phyloP scores from a whole-genome alignment of 2,329 filamentous ascomycete genomes.

The Colletotrichum costaricense region DNA sequence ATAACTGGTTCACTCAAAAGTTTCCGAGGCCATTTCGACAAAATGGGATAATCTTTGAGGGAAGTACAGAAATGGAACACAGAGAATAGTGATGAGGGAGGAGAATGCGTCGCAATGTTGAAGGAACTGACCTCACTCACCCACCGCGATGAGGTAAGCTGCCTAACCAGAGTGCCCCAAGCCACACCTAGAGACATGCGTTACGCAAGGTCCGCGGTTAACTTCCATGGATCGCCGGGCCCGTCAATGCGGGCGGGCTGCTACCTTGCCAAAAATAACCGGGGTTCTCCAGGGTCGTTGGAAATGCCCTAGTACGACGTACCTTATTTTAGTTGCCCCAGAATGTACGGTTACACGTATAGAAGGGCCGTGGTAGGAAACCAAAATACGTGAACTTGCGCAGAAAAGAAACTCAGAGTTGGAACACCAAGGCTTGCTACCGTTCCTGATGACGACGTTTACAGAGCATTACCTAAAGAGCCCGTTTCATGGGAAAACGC shows the following conservation, averaged over 20 bases:
- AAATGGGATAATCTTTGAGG: not conserved
- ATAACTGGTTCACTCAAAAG: not conserved
- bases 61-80: not conserved
- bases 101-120: conserved; percentile 8
- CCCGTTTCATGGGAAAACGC: conserved; percentile 16
- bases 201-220: conserved; percentile 2
- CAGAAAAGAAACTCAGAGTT: not conserved
- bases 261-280: not conserved
- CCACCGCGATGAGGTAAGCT: conserved; percentile 34
- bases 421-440: not conserved
- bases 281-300: not conserved
- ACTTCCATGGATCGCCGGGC: conserved; percentile 16
- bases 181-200: conserved; percentile 8
- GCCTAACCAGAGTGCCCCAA: not conserved
- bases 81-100: conserved; percentile 4
- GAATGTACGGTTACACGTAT: not conserved
- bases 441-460: not conserved
- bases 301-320: not conserved
- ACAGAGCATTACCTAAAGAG: not conserved
- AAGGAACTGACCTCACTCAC: conserved; percentile 18
- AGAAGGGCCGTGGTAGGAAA: not conserved
- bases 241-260: conserved; percentile 8
- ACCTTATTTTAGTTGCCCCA: not conserved
- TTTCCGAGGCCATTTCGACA: conserved; percentile 19
- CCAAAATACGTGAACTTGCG: not conserved